A percentile compares a stretch with the other conserved stretches of the same genome.
Conservation (phyloP, 2,329 filamentous ascomycete species). For the Pseudogymnoascus destructans region DNA sequence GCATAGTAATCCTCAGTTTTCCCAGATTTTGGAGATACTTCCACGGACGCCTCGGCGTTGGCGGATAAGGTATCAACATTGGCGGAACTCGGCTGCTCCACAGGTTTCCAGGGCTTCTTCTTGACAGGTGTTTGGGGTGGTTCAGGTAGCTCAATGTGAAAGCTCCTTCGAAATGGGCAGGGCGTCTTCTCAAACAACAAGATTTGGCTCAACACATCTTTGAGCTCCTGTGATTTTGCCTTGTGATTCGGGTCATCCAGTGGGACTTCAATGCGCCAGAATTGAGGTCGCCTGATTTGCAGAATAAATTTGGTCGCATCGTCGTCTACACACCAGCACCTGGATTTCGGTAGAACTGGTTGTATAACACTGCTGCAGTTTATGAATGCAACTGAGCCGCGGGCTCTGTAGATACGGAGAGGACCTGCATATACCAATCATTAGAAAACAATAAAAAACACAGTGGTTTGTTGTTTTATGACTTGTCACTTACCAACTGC, state of each 20-base stretch:
- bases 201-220: constrained; percentile 55
- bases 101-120: constrained; percentile 57
- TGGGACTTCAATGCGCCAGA: constrained; percentile 83
- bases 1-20: background rate
- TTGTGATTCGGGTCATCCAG: constrained; percentile 49
- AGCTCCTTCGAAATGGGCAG: constrained; percentile 71
- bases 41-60: background rate
- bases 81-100: constrained; percentile 34
- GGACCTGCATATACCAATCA: constrained; percentile 37
- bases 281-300: constrained; percentile 68
- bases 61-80: background rate
- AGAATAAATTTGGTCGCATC: constrained; percentile 71
- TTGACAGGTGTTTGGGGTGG: constrained; percentile 49
- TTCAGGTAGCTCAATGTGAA: constrained; percentile 61
- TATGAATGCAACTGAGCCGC: constrained; percentile 75
- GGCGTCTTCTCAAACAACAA: constrained; percentile 78
- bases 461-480: background rate
- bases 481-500: constrained; percentile 48
- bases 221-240: constrained; percentile 51
- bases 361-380: constrained; percentile 73
- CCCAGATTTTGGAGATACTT: background rate
- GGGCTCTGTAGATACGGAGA: constrained; percentile 73
- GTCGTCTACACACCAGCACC: constrained; percentile 87
- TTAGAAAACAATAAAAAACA: background rate
- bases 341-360: constrained; percentile 76